phyloP scores from a whole-genome alignment of 345 rosid species.

The Theobroma cacao region DNA sequence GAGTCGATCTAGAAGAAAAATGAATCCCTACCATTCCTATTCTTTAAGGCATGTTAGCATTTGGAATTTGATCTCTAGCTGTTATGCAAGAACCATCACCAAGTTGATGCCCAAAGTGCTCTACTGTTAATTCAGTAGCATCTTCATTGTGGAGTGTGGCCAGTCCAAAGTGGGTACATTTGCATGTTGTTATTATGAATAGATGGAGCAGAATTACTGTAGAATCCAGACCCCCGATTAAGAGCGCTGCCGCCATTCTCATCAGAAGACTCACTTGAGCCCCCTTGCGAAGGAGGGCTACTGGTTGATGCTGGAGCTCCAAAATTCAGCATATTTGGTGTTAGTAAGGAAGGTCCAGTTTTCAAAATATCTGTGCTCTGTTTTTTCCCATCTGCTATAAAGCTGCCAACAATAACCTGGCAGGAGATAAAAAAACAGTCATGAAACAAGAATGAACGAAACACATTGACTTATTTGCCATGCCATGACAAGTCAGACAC shows the following conservation, averaged over 20 bases:
- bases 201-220: conserved; percentile 38
- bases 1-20: conserved; percentile 12
- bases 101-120: not conserved
- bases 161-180: conserved; percentile 66
- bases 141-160: conserved; percentile 50
- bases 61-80: not conserved
- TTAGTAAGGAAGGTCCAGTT: conserved; percentile 53
- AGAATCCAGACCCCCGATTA: conserved; percentile 37
- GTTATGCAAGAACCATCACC: conserved; percentile 13
- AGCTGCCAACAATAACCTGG: conserved; percentile 91
- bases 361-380: conserved; percentile 30
- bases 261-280: conserved; percentile 75
- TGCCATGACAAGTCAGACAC: not conserved
- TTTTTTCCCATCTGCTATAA: conserved; percentile 63
- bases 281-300: conserved; percentile 71
- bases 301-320: conserved; percentile 43
- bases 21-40: conserved; percentile 10
- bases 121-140: conserved; percentile 3
- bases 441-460: conserved; percentile 9
- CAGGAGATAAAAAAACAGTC: conserved; percentile 9
- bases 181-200: conserved; percentile 50
- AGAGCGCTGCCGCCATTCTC: conserved; percentile 62
- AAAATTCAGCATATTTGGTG: conserved; percentile 57
- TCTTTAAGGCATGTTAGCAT: conserved; percentile 20
- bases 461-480: not conserved